Evolutionary conservation across 305 asterid species (phyloP).

Genomic region (Fraxinus baroniana): DNA sequence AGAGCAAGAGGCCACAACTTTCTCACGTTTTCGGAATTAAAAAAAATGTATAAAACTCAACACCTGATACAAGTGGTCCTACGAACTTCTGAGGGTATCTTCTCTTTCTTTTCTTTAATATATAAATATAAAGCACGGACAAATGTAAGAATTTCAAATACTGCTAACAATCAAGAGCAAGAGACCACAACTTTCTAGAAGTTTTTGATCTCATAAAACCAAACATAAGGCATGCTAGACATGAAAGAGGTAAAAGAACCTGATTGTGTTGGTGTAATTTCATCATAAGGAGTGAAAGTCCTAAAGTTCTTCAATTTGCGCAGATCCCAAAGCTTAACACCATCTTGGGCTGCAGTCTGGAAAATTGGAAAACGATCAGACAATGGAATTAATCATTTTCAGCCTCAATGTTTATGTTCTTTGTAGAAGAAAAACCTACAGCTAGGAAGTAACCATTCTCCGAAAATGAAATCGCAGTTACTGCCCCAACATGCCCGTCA

Average conservation of each 20-base stretch:
- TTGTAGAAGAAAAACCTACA: slow-evolving; percentile 46
- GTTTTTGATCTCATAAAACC: slow-evolving; percentile 1
- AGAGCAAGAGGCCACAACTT: background rate
- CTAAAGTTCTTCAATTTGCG: slow-evolving; percentile 89
- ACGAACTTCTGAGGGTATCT: background rate
- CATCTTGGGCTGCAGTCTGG: slow-evolving; percentile 99
- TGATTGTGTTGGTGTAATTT: slow-evolving; percentile 81
- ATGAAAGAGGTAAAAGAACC: slow-evolving; percentile 39
- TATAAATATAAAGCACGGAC: background rate
- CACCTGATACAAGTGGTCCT: background rate
- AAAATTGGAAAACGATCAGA: slow-evolving; percentile 29
- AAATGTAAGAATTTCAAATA: background rate
- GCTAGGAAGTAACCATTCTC: slow-evolving; percentile 98
- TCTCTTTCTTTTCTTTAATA: background rate
- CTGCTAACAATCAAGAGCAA: background rate
- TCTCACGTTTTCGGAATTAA: background rate
- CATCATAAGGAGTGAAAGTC: slow-evolving; percentile 79
- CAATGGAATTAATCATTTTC: slow-evolving; percentile 11
- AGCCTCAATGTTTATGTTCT: background rate
- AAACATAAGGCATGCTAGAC: slow-evolving; percentile 2
- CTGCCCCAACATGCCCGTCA: slow-evolving; percentile 84
- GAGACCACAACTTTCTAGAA: slow-evolving; percentile 1
- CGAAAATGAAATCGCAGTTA: slow-evolving; percentile 87
- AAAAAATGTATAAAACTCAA: background rate
- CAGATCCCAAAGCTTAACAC: slow-evolving; percentile 96